Evolutionary conservation across 225 moss, liverwort and hornwort species (phyloP), one percentile per base, ranked within the genome.

Genomic region (Polytrichum formosum): DNA sequence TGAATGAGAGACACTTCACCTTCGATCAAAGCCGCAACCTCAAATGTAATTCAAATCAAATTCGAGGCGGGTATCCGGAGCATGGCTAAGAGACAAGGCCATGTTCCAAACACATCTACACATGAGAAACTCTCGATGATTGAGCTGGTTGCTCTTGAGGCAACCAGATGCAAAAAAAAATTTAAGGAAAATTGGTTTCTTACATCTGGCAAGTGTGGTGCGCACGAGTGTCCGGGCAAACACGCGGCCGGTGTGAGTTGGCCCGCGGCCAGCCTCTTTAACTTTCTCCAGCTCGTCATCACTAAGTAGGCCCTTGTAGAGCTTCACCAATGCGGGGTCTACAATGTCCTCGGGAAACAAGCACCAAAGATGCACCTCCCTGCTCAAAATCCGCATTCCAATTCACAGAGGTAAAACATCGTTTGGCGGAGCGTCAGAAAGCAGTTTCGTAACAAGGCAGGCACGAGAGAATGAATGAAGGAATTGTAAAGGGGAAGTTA

Each of bases 361-460:
- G 76, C 92, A 94, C 97, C 94, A 94, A 26, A 98, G 85, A 72
- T 98, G 97, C 17, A 88, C 90, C 73, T 92, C 97, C 64, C 94
- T 92, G 78, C 35, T n/a, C 55, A 4, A 66, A 62, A 20, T 1
- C 19, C 73, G 59, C 61, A 26, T 19, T 21, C 72, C 72, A 69
- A 67, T 64, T 72, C 53, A 30, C 13, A 46, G 16, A 73, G 26
- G 31, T 19, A 1, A 1, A 62, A 63, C 35, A 64, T 30, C 25
- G 46, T 46, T 46, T 13, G 17, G 26, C 1, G 22, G 27, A 5
- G 28, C 62, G 26, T 16, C 62, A 62, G 62, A 30, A 5, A 30
- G 6, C 58, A 58, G n/a, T 20, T 20, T 58, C 21, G 58, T 16
- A 2, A 8, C 23, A 21, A 58, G 16, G 16, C 58, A 9, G 7